These are phyloP conservation scores for Trichosporon sp. DNA, from an alignment of 1,284 basidiomycete species.

Conservation along the genomic window DNA sequence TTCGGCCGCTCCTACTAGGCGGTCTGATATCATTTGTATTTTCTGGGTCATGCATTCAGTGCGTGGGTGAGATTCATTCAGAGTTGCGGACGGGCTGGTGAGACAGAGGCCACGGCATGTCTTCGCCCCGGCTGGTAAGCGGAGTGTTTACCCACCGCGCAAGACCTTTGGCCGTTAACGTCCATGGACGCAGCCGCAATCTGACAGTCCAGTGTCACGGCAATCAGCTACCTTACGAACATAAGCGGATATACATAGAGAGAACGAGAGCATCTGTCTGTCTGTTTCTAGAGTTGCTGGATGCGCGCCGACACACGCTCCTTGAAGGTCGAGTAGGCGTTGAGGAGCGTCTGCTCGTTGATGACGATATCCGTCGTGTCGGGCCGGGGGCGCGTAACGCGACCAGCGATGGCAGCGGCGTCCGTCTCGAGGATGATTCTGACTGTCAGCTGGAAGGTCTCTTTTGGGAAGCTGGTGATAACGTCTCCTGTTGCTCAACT, in stretches of 20 bases:
- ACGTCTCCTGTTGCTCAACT: too few relatives aligned
- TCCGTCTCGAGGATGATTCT: conserved; percentile 98
- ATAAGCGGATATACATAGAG: conserved; percentile 5
- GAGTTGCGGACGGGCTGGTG: conserved; percentile 7
- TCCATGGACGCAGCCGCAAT: too few relatives aligned
- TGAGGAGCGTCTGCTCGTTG: conserved; percentile 96
- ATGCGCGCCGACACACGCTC: conserved; percentile 72
- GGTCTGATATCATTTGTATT: conserved; percentile 16
- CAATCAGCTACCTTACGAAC: background rate
- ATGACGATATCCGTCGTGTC: conserved; percentile 97
- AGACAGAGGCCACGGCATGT: too few relatives aligned
- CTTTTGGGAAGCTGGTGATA: background rate
- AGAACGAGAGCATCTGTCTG: conserved; percentile 8
- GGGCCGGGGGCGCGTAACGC: conserved; percentile 88
- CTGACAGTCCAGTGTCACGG: too few relatives aligned
- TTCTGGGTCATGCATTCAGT: conserved; percentile 18
- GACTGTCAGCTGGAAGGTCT: conserved; percentile 25
- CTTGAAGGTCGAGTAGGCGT: conserved; percentile 85
- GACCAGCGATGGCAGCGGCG: conserved; percentile 87
- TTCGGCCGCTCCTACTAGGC: conserved; percentile 66
- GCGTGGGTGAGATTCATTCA: conserved; percentile 22
- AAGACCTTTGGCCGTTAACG: too few relatives aligned
- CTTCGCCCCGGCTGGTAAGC: too few relatives aligned
- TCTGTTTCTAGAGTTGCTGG: conserved; percentile 58
- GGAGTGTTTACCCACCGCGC: too few relatives aligned